Percentiles rank a stretch among this genome's conserved stretches.
Conservation (phyloP, 345 rosid genomes). For the Hypericum androsaemum region DNA sequence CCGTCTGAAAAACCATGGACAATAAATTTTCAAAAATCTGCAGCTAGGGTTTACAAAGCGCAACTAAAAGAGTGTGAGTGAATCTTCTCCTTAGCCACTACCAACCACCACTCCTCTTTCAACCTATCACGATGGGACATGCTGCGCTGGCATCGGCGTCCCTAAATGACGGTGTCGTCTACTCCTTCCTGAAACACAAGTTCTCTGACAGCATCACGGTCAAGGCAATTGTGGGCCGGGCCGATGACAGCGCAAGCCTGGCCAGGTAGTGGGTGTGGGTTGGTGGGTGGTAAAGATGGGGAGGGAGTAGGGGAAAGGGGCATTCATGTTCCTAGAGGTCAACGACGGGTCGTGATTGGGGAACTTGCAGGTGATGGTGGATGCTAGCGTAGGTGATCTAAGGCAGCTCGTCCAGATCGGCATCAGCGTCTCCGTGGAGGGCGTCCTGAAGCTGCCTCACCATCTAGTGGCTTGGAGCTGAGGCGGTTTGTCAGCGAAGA, state of each 20-base stretch:
- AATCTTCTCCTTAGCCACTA: too few species aligned
- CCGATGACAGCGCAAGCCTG: background rate
- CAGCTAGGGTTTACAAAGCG: too few species aligned
- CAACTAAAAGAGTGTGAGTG: too few species aligned
- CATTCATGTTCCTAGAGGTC: background rate
- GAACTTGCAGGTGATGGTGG: background rate
- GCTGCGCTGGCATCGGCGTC: too few species aligned
- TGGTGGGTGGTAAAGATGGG: background rate
- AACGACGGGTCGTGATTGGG: constrained; percentile 1
- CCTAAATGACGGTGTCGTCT: too few species aligned
- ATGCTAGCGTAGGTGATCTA: background rate
- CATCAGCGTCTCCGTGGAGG: background rate
- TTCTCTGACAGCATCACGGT: background rate
- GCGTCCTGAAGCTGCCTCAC: background rate
- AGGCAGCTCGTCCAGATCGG: background rate
- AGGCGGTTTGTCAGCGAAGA: too few species aligned
- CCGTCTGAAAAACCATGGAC: too few species aligned
- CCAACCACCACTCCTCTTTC: too few species aligned
- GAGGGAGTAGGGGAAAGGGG: background rate
- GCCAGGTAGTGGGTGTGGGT: background rate
- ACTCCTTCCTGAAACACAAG: background rate
- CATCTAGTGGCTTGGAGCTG: too few species aligned
- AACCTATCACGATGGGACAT: too few species aligned
- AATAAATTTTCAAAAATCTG: too few species aligned
- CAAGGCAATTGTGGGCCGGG: background rate